A percentile compares a stretch with the other conserved stretches of the same genome.
phyloP scores from a whole-genome alignment of 2,329 filamentous ascomycete species.

The Fusarium poae region DNA sequence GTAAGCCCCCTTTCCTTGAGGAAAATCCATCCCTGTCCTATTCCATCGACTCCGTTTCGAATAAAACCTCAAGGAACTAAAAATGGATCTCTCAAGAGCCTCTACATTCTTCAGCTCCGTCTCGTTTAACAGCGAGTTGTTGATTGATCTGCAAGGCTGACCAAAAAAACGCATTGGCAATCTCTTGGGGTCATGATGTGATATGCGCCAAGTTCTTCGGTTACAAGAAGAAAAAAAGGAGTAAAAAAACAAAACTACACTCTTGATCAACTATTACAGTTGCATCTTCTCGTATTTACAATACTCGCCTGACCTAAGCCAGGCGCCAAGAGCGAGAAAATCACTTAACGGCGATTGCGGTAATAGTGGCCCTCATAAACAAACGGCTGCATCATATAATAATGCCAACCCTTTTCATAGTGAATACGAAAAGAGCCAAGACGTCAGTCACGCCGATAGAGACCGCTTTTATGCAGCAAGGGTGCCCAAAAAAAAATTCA shows the following conservation, averaged over 20 bases:
- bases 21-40: not conserved
- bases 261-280: not conserved
- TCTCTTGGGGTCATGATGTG: constrained; percentile 1
- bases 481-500: not conserved
- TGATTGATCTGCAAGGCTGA: constrained; percentile 9
- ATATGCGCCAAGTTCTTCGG: constrained; percentile 5
- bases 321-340: constrained; percentile 13
- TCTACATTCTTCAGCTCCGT: not conserved
- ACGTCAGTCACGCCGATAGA: constrained; percentile 20
- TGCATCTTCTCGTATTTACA: constrained; percentile 7
- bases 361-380: not conserved
- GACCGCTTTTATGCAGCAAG: constrained; percentile 2
- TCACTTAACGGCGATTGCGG: not conserved
- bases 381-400: not conserved
- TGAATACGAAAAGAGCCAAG: constrained; percentile 14
- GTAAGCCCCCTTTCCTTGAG: constrained; percentile 18
- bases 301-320: constrained; percentile 21
- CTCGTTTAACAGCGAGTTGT: constrained; percentile 3
- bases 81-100: constrained; percentile 1
- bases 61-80: not conserved
- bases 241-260: not conserved
- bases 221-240: not conserved
- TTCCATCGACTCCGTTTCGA: not conserved
- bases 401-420: constrained; percentile 11
- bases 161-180: not conserved